Percentiles rank a stretch among this genome's conserved stretches.
These are phyloP conservation scores for Aspergillus steynii DNA, from an alignment of 495 filamentous ascomycete genomes.

Conservation along the genomic window DNA sequence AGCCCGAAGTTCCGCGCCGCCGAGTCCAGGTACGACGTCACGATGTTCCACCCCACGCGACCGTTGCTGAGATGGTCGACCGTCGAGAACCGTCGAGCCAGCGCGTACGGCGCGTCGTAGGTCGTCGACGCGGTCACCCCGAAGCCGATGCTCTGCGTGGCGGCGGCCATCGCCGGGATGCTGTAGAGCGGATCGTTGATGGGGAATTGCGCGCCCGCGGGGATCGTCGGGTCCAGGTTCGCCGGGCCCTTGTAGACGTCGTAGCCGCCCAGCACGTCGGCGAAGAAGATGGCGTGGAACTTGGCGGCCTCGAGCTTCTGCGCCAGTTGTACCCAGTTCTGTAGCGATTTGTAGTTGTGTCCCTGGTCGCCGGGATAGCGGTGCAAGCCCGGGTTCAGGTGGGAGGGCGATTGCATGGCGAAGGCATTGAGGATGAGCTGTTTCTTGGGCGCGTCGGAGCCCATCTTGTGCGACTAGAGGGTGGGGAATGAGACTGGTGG, in stretches of 20 bases:
- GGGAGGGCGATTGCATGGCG: slow-evolving; percentile 49
- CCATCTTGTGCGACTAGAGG: not conserved
- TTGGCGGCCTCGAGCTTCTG: slow-evolving; percentile 49
- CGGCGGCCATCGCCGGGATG: slow-evolving; percentile 45
- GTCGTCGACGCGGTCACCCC: slow-evolving; percentile 68
- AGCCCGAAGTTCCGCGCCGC: slow-evolving; percentile 63
- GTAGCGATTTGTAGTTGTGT: slow-evolving; percentile 46
- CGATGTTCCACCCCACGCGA: slow-evolving; percentile 67
- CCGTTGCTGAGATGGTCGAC: slow-evolving; percentile 69
- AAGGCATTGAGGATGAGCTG: slow-evolving; percentile 60
- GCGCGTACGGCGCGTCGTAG: slow-evolving; percentile 67
- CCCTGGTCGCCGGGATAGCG: slow-evolving; percentile 50
- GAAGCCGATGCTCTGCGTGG: slow-evolving; percentile 63
- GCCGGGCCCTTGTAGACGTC: slow-evolving; percentile 63
- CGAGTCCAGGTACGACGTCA: slow-evolving; percentile 65
- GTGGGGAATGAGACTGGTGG: no score
- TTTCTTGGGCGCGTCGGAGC: slow-evolving; percentile 31
- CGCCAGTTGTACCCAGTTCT: slow-evolving; percentile 47
- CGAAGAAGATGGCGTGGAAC: slow-evolving; percentile 59
- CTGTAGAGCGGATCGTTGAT: slow-evolving; percentile 56
- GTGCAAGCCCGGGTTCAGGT: slow-evolving; percentile 53
- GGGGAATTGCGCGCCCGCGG: slow-evolving; percentile 65
- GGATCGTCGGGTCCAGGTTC: slow-evolving; percentile 57
- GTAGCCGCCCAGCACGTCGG: slow-evolving; percentile 57
- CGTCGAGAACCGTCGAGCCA: slow-evolving; percentile 65